phyloP scores from a whole-genome alignment of 371 early-diverging fungal species.

The Zychaea mexicana region DNA sequence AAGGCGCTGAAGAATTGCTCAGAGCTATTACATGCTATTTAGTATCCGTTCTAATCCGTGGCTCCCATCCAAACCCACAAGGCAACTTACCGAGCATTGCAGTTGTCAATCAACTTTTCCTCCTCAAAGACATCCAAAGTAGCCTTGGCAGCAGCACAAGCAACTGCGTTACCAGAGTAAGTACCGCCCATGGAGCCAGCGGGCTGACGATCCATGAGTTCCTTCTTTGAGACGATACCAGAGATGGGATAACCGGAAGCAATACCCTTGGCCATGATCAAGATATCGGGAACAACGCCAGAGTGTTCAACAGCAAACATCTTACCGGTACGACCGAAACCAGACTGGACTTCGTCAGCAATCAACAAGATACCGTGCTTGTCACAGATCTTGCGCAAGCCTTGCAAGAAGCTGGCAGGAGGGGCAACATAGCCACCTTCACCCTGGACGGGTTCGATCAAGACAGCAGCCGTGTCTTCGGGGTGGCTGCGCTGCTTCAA shows the following conservation, averaged over 20 bases:
- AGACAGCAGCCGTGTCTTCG: slow-evolving; percentile 68
- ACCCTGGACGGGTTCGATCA: slow-evolving; percentile 83
- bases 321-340: slow-evolving; percentile 36
- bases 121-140: slow-evolving; percentile 47
- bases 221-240: slow-evolving; percentile 42
- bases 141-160: slow-evolving; percentile 52
- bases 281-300: slow-evolving; percentile 42
- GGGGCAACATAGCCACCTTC: slow-evolving; percentile 86
- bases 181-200: slow-evolving; percentile 54
- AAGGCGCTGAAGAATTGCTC: slow-evolving; percentile 51
- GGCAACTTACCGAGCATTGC: slow-evolving; percentile 26
- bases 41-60: too few species aligned
- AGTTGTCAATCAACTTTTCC: slow-evolving; percentile 45
- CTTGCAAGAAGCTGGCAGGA: slow-evolving; percentile 59
- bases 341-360: slow-evolving; percentile 38
- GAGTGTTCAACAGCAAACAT: slow-evolving; percentile 48
- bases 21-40: slow-evolving; percentile 39
- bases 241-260: slow-evolving; percentile 53
- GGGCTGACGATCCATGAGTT: slow-evolving; percentile 44
- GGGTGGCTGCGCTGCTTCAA: slow-evolving; percentile 54
- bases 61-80: not conserved
- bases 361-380: slow-evolving; percentile 46
- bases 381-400: slow-evolving; percentile 62
- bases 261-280: slow-evolving; percentile 57
- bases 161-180: slow-evolving; percentile 51